phyloP scores from a whole-genome alignment of 2,329 filamentous ascomycete species.

The Neospermospora avenae region DNA sequence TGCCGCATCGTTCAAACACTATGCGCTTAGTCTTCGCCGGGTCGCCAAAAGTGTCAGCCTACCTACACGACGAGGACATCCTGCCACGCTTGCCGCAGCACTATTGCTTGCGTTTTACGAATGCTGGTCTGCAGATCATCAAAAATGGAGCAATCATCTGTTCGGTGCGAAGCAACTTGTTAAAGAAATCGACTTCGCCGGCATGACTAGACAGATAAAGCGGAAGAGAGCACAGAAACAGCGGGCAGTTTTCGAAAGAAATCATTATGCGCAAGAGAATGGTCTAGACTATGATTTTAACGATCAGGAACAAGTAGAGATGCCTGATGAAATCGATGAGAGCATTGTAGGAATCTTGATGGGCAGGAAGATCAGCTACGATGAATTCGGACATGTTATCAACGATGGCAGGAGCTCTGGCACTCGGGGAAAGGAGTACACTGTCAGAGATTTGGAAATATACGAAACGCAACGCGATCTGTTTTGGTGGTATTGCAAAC shows the following conservation, averaged over 20 bases:
- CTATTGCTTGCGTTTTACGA: constrained; percentile 88
- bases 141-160: constrained; percentile 93
- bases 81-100: constrained; percentile 83
- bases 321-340: constrained; percentile 47
- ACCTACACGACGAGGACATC: constrained; percentile 64
- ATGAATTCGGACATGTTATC: constrained; percentile 50
- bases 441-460: constrained; percentile 64
- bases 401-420: constrained; percentile 21
- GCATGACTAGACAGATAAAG: constrained; percentile 69
- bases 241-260: constrained; percentile 15
- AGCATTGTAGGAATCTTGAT: constrained; percentile 55
- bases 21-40: constrained; percentile 77
- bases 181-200: constrained; percentile 73
- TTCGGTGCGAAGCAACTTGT: constrained; percentile 80
- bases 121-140: constrained; percentile 89
- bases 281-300: constrained; percentile 6
- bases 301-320: constrained; percentile 17
- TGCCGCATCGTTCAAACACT: constrained; percentile 85
- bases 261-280: constrained; percentile 26
- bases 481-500: constrained; percentile 95
- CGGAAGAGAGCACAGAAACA: constrained; percentile 48
- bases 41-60: constrained; percentile 74
- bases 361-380: constrained; percentile 55
- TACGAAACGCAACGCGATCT: constrained; percentile 82
- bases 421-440: constrained; percentile 21